Evolutionary conservation across 805 yeast species (phyloP).

Genomic region (Candida wancherniae): DNA sequence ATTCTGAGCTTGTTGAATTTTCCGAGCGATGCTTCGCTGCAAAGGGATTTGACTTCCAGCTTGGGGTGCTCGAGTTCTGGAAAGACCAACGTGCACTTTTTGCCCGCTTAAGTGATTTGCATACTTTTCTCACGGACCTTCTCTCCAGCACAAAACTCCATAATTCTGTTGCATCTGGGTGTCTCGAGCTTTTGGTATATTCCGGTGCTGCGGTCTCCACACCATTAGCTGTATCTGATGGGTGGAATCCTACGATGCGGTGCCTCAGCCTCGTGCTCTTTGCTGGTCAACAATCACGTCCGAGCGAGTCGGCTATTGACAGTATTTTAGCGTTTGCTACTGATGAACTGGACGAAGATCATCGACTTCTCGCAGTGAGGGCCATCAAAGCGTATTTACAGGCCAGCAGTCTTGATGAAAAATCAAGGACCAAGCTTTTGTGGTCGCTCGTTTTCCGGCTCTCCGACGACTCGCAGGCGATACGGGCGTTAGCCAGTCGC

Average conservation of each 20-base stretch:
- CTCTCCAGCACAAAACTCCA: slow-evolving; percentile 1
- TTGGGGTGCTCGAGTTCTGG: slow-evolving; percentile 5
- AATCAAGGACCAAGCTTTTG: not conserved
- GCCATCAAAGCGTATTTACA: slow-evolving; percentile 2
- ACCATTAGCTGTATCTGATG: not conserved
- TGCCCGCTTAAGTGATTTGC: slow-evolving; percentile 1
- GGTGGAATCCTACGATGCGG: slow-evolving; percentile 2
- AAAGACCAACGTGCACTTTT: not conserved
- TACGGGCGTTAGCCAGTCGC: slow-evolving; percentile 6
- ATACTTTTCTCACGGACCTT: not conserved
- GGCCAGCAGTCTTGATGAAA: not conserved
- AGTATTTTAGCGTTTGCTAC: slow-evolving; percentile 1
- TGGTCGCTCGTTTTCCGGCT: slow-evolving; percentile 4
- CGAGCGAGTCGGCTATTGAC: not conserved
- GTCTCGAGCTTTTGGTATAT: slow-evolving; percentile 1
- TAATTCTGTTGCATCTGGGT: slow-evolving; percentile 2
- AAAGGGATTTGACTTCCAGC: slow-evolving; percentile 5
- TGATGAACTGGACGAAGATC: slow-evolving; percentile 3
- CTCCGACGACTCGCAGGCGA: slow-evolving; percentile 7
- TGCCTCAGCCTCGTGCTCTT: slow-evolving; percentile 2
- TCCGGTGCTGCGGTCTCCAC: not conserved
- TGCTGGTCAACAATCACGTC: slow-evolving; percentile 7
- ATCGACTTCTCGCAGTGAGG: slow-evolving; percentile 4
- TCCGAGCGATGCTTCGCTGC: slow-evolving; percentile 1
- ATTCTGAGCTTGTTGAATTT: not conserved